Base-by-base conservation (phyloP, 768 basidiomycete species). In the Macrolepiota dolichaula region DNA sequence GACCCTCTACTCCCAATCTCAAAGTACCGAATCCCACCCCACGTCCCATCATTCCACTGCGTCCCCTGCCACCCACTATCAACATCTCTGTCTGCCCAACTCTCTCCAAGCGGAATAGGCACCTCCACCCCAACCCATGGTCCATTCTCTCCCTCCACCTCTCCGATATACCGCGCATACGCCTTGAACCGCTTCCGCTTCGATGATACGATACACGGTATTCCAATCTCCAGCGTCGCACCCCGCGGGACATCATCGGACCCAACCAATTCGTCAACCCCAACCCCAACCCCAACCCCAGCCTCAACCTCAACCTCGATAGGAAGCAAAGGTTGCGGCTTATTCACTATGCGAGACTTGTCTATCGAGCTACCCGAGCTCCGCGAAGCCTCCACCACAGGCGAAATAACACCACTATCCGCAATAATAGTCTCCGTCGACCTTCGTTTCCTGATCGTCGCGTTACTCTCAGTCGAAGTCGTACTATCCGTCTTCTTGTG, bases 111-210 rank as follows among this genome's bases (percentile, higher is more conserved):
- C 6, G 72, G 73, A 58, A 93, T 76, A 0, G 92, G 91, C 11
- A 94, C 91, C 71, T 96, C 94, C 15, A 96, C 91, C 13, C 94
- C 94, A 6, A 95, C 91, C 94, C 94, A 96, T 0, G 91, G 85
- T 0, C 94, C 94, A 4, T 69, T 65, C 71, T 94, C 91, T 38
- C 93, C 94, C 52, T 84, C 80, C 1, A 96, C 86, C 69, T 93
- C 91, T 5, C 91, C 94, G 55, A 96, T 93, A 70, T 96, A 95
- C 4, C 93, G 78, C 22, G 92, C 94, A 67, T 86, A 89, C 0
- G 94, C 94, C 53, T 89, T 87, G 81, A 95, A 93, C 9, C 92
- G 83, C 63, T 88, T 87, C 38, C 89, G 82, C 70, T 91, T 90
- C 44, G 87, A 89, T 2, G 91, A 84, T 64, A 95, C 89, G 70